Evolutionary conservation across 2,329 filamentous ascomycete genomes (phyloP), one percentile per base, ranked within the genome.

Genomic region (Phaeosphaeriaceae sp.): DNA sequence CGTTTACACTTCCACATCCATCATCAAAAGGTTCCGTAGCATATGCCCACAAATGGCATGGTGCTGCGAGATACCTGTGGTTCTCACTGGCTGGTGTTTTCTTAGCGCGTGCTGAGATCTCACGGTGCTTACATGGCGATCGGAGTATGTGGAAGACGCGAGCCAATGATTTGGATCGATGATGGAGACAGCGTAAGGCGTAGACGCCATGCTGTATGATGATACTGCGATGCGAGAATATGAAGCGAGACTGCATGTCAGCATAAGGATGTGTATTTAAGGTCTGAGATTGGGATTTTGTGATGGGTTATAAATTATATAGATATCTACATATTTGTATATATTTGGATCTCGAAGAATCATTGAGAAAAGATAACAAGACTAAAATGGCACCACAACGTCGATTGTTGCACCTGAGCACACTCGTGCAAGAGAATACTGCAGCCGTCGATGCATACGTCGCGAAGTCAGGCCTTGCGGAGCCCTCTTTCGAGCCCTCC

Each of bases 401-500:
- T 11, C 31, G 42, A 10, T 19, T 21, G 9, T 6, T 45, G 19
- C 42, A 45, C 21, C 21, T 21, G 19, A 45, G n/a, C 42, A 45
- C 31, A 36, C 31, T 36, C 11, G 31, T 36, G 13, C 31, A 36
- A 13, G 31, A 36, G 9, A 45, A 45, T 19, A 21, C 42, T 3
- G 9, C 19, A 7, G n/a, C 21, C 7, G n/a, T 52, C 50, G 40
- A 53, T 40, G 22, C 25, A 13, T 53, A 24, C 7, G 19, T 53
- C 20, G n/a, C 24, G 20, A 25, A 36, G 5, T 40, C 33, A 20
- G 36, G 36, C n/a, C 25, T 40, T 9, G 44, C 51, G 17, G 42
- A 47, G 13, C 51, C 51, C 19, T 53, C 51, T 6, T 48, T 53
- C 15, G 51, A 53, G 10, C 19, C 42, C 13, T 48, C 51, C 1